Evolutionary conservation across 2,329 filamentous ascomycete species (phyloP), one percentile per base, ranked within the genome.

Genomic region (Fonsecaea pugnacius): DNA sequence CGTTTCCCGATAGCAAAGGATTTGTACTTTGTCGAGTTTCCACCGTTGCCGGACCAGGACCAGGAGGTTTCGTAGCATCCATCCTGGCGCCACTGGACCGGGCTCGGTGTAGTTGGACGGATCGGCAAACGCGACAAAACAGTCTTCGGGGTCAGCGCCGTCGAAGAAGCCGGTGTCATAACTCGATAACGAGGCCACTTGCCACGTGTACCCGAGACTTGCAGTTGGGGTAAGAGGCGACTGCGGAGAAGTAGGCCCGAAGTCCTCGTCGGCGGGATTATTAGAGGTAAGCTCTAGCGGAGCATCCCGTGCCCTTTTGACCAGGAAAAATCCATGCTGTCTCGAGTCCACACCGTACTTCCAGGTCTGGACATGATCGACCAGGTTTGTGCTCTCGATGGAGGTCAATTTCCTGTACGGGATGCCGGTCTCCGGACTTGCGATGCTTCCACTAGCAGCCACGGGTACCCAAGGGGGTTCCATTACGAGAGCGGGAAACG

Each of bases 241-340:
- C 59, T 54, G 73, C 70, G 56, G 74, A 72, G 63, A 58, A n/a
- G 66, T 58, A 9, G 65, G 66, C 12, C 63, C 66, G 27, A 60
- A 52, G 27, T 77, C 77, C 24, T 77, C 75, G 24, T 74, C 69
- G 5, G 68, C 67, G 3, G 76, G 71, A 1, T 72, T 75, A 32
- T 8, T 38, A 18, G 36, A n/a, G 24, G 24, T 27, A 8, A 14
- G 35, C 4, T 27, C 57, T 0, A 64, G 56, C 68, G 40, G 18
- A 24, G 64, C 62, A 72, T 71, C 60, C 81, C 82, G 30, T 89
- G 79, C 72, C 58, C 89, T 91, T 78, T 96, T 96, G 7, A 89
- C 93, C n/a, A 99, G 80, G 76, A 99, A 99, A 79, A 98, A 99
- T 9, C 95, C 95, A 75, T 94, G 89, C 77, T 99, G 92, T 56